These are phyloP conservation scores for Vanderwaltozyma tropicalis DNA, from an alignment of 805 yeast genomes.

Conservation along the genomic window DNA sequence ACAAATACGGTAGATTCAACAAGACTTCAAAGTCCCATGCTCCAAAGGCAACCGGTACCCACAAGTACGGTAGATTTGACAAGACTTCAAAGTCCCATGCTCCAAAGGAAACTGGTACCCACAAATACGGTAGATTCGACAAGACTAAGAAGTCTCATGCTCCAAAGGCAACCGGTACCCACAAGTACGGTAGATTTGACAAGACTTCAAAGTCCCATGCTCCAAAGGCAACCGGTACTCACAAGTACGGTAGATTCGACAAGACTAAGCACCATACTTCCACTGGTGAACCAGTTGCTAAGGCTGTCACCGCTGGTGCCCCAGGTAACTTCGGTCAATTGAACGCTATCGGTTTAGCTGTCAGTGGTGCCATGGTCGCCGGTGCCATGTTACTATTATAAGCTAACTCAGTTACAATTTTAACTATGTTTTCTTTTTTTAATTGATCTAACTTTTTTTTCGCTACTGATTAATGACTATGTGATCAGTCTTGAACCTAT, in stretches of 20 bases:
- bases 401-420: conserved; percentile 4
- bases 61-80: conserved; percentile 45
- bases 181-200: conserved; percentile 44
- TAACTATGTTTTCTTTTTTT: not conserved
- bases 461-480: not conserved
- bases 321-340: conserved; percentile 14
- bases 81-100: conserved; percentile 29
- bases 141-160: conserved; percentile 28
- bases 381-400: conserved; percentile 40
- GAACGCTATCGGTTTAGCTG: conserved; percentile 25
- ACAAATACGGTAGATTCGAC: conserved; percentile 44
- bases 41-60: conserved; percentile 39
- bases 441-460: not conserved
- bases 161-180: conserved; percentile 36
- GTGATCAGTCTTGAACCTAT: too few species aligned
- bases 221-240: conserved; percentile 39
- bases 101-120: conserved; percentile 37
- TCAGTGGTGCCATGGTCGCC: conserved; percentile 40
- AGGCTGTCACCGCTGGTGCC: conserved; percentile 11
- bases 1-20: conserved; percentile 44
- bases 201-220: conserved; percentile 26
- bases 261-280: conserved; percentile 24
- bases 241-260: conserved; percentile 46
- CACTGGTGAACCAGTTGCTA: not conserved
- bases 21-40: conserved; percentile 26